phyloP scores from a whole-genome alignment of 768 basidiomycete genomes.

The Sporobolomyces roseus region DNA sequence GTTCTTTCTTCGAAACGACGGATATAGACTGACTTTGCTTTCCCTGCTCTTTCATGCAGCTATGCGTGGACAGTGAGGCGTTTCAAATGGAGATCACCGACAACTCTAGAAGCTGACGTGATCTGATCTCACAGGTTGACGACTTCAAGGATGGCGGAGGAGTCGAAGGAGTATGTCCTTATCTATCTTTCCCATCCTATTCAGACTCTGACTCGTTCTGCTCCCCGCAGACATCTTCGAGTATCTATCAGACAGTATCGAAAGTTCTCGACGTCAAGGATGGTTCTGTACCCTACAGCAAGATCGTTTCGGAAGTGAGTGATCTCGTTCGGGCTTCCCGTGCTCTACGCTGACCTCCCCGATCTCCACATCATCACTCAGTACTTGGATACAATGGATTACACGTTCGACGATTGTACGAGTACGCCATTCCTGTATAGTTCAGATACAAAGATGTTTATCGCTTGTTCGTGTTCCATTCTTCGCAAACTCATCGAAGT shows the following conservation, averaged over 20 bases:
- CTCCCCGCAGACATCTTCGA: slow-evolving; percentile 1
- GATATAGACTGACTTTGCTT: neutral
- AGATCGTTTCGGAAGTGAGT: slow-evolving; percentile 13
- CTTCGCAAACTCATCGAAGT: neutral
- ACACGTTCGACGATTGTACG: slow-evolving; percentile 31
- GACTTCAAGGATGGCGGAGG: slow-evolving; percentile 29
- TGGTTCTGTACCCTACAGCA: neutral
- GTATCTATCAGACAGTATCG: slow-evolving; percentile 13
- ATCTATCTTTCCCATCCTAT: neutral
- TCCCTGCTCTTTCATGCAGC: neutral
- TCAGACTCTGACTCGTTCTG: neutral
- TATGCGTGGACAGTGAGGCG: slow-evolving; percentile 28
- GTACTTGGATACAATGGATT: slow-evolving; percentile 10
- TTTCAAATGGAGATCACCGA: no score
- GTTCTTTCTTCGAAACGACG: neutral
- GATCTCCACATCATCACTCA: neutral
- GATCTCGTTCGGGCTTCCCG: neutral
- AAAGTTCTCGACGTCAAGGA: neutral
- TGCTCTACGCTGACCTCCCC: neutral
- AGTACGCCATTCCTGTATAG: slow-evolving; percentile 18
- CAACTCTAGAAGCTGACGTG: no score
- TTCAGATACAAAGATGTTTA: neutral
- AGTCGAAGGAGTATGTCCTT: neutral
- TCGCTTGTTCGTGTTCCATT: slow-evolving; percentile 30
- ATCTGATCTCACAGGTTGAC: no score